Base-by-base conservation (phyloP, 2,329 filamentous ascomycete species). In the Cladosporium sp. region DNA sequence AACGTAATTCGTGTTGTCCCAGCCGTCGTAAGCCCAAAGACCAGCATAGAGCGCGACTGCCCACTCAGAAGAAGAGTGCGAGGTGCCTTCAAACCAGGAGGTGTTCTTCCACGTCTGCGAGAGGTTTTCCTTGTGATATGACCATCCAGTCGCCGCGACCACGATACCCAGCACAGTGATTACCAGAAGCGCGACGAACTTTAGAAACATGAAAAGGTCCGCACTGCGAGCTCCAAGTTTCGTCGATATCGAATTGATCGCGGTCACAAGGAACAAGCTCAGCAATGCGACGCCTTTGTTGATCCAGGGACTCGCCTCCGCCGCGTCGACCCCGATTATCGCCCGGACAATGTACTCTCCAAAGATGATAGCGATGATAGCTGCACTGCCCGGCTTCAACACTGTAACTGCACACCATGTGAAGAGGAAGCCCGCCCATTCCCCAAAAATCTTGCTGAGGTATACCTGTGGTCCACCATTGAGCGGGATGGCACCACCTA, bases 1-100 rank as follows among this genome's bases (percentile, higher is more conserved):
- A 7, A 99, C 95, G 74, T 97, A 99, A 79, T 97, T 99, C 68
- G 94, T 96, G 78, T 99, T 99, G 76, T 99, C 95, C 95, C 95
- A 99, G 33, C 95, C 95, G 76, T 99, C 95, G 79, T 95, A 99
- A 0, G 95, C 95, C 95, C 95, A 99, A 5, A 99, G 84, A 10
- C 95, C 95, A 18, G 93, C 94, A 77, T 99, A 99, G 56, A 99
- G 80, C 0, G 95, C 95, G 56, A 99, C 90, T 3, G 95, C 95
- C 91, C 93, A 98, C 70, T 89, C 89, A 56, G 90, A 96, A 60
- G 91, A 84, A 75, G 93, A 90, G 16, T 83, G 87, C 69, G 86
- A 92, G 5, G 94, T 97, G 65, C 90, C 89, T 64, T 92, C 89
- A 74, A 98, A 98, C 94, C 95, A 97, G 28, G 69, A 71, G 52